Percentiles rank a stretch among this genome's conserved stretches.
These are phyloP conservation scores for Penicillium hordei DNA, from an alignment of 2,329 filamentous ascomycete species.

Conservation along the genomic window DNA sequence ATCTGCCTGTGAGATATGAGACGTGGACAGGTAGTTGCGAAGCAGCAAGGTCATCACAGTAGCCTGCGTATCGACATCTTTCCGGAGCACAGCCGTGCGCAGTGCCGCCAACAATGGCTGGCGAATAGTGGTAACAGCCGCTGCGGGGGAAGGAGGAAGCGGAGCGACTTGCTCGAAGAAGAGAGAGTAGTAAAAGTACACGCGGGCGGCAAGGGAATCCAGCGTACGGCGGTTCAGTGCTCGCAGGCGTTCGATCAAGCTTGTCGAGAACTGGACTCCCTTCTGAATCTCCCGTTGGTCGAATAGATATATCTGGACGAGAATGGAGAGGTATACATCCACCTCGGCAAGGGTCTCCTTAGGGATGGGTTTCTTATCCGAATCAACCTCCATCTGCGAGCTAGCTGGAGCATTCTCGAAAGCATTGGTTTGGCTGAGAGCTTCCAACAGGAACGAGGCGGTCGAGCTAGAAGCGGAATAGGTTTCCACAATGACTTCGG, in stretches of 20 bases:
- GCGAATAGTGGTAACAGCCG: slow-evolving; percentile 81
- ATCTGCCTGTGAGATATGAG: slow-evolving; percentile 95
- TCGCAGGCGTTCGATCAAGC: slow-evolving; percentile 81
- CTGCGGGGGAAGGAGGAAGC: slow-evolving; percentile 82
- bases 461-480: slow-evolving; percentile 68
- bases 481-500: slow-evolving; percentile 76
- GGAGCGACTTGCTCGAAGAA: slow-evolving; percentile 91
- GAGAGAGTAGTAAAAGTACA: slow-evolving; percentile 96
- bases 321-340: slow-evolving; percentile 83
- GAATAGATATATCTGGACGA: slow-evolving; percentile 83
- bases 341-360: slow-evolving; percentile 84
- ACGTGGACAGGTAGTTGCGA: slow-evolving; percentile 92
- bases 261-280: slow-evolving; percentile 80
- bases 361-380: slow-evolving; percentile 61
- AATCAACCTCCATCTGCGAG: slow-evolving; percentile 73
- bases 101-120: slow-evolving; percentile 83
- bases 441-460: slow-evolving; percentile 68
- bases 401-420: slow-evolving; percentile 59
- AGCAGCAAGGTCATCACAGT: slow-evolving; percentile 92
- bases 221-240: slow-evolving; percentile 88
- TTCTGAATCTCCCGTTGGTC: slow-evolving; percentile 78
- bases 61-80: slow-evolving; percentile 96
- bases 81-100: slow-evolving; percentile 90
- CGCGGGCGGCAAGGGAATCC: slow-evolving; percentile 89
- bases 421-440: slow-evolving; percentile 66